Percentiles rank a stretch among this genome's conserved stretches.
Evolutionary conservation across 495 filamentous ascomycete genomes (phyloP).

Genomic region (Cudoniella acicularis): DNA sequence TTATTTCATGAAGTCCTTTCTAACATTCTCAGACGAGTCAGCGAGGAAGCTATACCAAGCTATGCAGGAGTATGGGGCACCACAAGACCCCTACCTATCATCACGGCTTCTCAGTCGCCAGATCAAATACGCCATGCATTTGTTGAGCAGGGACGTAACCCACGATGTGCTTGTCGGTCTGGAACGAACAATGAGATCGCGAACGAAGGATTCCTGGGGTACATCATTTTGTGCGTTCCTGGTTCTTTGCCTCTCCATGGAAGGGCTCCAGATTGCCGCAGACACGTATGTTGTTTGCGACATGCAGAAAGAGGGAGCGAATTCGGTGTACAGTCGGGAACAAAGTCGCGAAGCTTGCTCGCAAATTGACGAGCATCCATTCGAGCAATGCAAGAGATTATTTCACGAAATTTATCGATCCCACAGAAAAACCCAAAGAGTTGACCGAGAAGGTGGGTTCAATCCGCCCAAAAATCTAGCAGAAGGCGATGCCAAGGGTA

Average conservation of each 20-base stretch:
- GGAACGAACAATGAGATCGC: conserved; percentile 43
- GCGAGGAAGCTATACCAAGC: conserved; percentile 32
- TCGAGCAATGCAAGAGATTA: conserved; percentile 47
- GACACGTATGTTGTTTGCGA: conserved; percentile 46
- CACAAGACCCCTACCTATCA: conserved; percentile 38
- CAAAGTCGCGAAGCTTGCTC: conserved; percentile 38
- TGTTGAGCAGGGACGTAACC: conserved; percentile 42
- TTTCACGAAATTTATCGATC: conserved; percentile 54
- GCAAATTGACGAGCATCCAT: conserved; percentile 48
- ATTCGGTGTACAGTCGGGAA: conserved; percentile 32
- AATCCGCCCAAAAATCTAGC: conserved; percentile 14
- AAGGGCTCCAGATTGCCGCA: conserved; percentile 44
- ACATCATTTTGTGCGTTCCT: conserved; percentile 48
- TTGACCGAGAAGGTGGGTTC: conserved; percentile 9
- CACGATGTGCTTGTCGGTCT: conserved; percentile 41
- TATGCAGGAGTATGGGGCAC: conserved; percentile 27
- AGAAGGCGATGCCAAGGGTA: background rate
- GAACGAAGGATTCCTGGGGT: conserved; percentile 45
- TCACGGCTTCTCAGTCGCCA: conserved; percentile 49
- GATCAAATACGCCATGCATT: conserved; percentile 48
- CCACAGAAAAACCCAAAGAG: conserved; percentile 28
- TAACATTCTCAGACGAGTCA: conserved; percentile 40
- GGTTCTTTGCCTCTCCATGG: conserved; percentile 49
- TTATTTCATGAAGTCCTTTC: conserved; percentile 45
- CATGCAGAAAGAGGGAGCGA: conserved; percentile 34